A percentile compares a stretch with the other conserved stretches of the same genome.
Conservation (phyloP, 306 rosid genomes). For the Vicia villosa region DNA sequence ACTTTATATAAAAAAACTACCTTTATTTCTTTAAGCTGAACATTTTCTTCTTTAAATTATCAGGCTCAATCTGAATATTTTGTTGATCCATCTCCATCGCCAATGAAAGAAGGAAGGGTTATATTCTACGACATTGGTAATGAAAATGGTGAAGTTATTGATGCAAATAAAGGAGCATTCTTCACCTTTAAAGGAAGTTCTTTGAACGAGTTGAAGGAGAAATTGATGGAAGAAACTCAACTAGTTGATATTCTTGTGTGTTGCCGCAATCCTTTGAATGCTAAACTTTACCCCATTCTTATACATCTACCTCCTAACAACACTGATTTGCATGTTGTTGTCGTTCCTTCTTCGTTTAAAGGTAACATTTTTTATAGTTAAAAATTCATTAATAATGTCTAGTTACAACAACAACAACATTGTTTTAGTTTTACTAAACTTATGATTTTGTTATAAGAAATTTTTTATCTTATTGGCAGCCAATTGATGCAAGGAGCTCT, state of each 20-base stretch:
- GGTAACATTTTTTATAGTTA: constrained; percentile 27
- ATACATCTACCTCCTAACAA: constrained; percentile 89
- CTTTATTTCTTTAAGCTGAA: not conserved
- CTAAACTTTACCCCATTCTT: constrained; percentile 72
- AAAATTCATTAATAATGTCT: not conserved
- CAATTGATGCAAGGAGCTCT: not conserved
- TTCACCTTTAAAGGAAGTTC: constrained; percentile 64
- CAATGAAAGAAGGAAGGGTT: constrained; percentile 58
- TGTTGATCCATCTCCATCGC: constrained; percentile 18
- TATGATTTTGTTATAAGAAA: too few relatives aligned
- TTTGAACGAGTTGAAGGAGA: constrained; percentile 56
- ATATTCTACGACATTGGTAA: constrained; percentile 64
- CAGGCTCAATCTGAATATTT: constrained; percentile 33
- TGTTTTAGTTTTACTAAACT: not conserved
- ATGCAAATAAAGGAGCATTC: constrained; percentile 40
- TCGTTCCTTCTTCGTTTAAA: constrained; percentile 55
- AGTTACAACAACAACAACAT: not conserved
- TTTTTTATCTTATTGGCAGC: too few relatives aligned
- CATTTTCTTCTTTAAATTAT: not conserved
- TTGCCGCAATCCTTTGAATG: constrained; percentile 71
- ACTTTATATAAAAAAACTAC: not conserved
- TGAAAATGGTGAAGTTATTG: constrained; percentile 55
- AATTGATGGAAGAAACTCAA: constrained; percentile 58
- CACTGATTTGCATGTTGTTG: constrained; percentile 63
- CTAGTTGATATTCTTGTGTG: constrained; percentile 61